Evolutionary conservation across 1,284 basidiomycete species (phyloP).

Genomic region (Mycena sp.): DNA sequence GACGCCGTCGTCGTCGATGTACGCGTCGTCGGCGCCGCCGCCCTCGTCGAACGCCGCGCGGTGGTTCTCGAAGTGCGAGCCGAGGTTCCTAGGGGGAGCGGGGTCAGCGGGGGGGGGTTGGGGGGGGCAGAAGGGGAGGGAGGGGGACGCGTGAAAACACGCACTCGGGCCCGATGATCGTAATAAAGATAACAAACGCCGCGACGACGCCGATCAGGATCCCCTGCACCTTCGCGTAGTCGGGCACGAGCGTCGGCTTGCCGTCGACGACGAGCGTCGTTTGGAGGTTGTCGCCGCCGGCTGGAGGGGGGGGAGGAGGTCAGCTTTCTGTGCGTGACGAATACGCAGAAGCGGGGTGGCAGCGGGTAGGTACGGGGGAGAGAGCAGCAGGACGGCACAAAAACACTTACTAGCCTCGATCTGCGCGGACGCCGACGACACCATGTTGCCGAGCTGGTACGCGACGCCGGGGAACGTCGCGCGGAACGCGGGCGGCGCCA

Average conservation of each 20-base stretch:
- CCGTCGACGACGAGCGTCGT: constrained; percentile 52
- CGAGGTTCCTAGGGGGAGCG: constrained; percentile 67
- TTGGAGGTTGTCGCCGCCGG: constrained; percentile 67
- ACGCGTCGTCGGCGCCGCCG: constrained; percentile 59
- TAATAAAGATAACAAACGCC: constrained; percentile 73
- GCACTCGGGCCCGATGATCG: constrained; percentile 78
- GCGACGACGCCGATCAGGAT: constrained; percentile 86
- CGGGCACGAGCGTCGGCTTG: constrained; percentile 58
- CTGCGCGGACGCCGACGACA: constrained; percentile 88
- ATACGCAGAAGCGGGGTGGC: background rate
- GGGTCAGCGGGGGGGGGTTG: constrained; percentile 3
- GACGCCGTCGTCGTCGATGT: constrained; percentile 36
- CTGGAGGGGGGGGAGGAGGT: constrained; percentile 45
- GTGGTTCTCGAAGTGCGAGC: constrained; percentile 84
- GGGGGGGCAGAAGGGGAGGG: background rate
- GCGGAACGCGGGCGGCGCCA: constrained; percentile 92
- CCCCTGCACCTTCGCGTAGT: constrained; percentile 90
- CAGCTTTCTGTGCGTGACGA: background rate
- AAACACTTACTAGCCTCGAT: constrained; percentile 83
- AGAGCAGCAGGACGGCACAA: background rate
- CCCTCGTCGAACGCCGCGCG: constrained; percentile 85
- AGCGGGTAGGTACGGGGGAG: background rate
- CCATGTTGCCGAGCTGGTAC: constrained; percentile 92
- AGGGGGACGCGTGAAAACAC: constrained; percentile 36
- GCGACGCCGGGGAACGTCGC: constrained; percentile 93